phyloP scores from a whole-genome alignment of 2,329 filamentous ascomycete species.

The Penicillium sp. region DNA sequence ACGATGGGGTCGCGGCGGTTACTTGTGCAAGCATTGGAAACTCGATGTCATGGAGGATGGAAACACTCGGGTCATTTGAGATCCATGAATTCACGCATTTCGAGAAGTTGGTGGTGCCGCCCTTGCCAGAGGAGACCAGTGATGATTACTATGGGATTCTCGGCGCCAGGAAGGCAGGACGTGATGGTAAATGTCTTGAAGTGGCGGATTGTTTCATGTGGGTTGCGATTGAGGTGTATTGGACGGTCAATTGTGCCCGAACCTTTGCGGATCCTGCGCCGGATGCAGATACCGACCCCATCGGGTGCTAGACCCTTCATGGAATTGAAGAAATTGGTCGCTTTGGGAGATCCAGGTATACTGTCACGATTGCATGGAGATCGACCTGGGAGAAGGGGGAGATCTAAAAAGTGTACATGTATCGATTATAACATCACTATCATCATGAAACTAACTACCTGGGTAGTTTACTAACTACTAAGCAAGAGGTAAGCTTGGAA shows the following conservation, averaged over 20 bases:
- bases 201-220: neutral
- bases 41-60: neutral
- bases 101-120: neutral
- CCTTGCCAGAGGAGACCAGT: neutral
- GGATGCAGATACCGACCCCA: too few species aligned
- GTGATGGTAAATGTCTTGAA: neutral
- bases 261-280: too few species aligned
- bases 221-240: neutral
- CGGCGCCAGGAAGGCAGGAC: neutral
- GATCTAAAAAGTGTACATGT: too few species aligned
- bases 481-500: too few species aligned
- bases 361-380: too few species aligned
- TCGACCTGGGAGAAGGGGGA: too few species aligned
- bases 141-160: neutral
- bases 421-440: too few species aligned
- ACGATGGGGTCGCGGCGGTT: neutral
- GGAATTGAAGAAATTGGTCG: too few species aligned
- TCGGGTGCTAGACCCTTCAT: too few species aligned
- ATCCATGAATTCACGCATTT: neutral
- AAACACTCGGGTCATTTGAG: neutral
- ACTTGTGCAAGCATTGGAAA: neutral
- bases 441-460: too few species aligned
- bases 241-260: neutral
- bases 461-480: too few species aligned
- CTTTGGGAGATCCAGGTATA: too few species aligned